Percentiles rank a stretch among this genome's conserved stretches.
These are phyloP conservation scores for Amanita brunnescens DNA, from an alignment of 768 basidiomycete genomes.

Conservation along the genomic window DNA sequence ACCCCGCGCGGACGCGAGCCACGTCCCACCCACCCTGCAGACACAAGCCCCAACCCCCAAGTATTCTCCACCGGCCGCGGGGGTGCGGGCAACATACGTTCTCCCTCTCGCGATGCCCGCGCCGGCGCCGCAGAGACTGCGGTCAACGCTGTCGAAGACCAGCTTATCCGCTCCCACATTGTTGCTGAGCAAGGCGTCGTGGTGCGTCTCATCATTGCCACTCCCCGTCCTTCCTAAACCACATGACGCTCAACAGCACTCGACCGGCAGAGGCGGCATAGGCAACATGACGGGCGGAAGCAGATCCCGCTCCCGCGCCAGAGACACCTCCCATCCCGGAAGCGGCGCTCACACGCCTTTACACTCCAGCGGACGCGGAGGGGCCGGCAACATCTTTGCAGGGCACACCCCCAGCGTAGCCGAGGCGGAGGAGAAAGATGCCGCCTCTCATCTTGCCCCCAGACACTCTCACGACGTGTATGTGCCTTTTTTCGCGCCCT, in stretches of 20 bases:
- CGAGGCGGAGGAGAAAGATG: constrained; percentile 19
- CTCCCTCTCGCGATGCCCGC: constrained; percentile 51
- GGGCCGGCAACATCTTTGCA: constrained; percentile 46
- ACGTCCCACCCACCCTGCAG: constrained; percentile 22
- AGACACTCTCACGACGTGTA: neutral
- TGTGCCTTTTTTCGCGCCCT: neutral
- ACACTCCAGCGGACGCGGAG: constrained; percentile 55
- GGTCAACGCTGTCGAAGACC: constrained; percentile 27
- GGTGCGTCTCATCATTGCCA: constrained; percentile 21
- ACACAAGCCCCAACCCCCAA: constrained; percentile 15
- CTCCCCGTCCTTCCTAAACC: neutral
- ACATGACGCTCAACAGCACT: constrained; percentile 26
- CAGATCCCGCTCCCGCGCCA: constrained; percentile 46
- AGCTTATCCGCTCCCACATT: constrained; percentile 28
- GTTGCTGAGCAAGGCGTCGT: constrained; percentile 21
- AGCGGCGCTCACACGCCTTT: constrained; percentile 11
- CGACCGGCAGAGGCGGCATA: constrained; percentile 54
- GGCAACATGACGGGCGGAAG: constrained; percentile 45
- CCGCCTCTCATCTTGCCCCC: constrained; percentile 3
- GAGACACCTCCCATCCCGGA: constrained; percentile 8
- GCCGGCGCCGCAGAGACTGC: constrained; percentile 1
- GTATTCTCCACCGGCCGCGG: constrained; percentile 63
- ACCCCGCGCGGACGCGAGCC: constrained; percentile 55
- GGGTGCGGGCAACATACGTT: constrained; percentile 79
- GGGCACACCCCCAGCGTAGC: constrained; percentile 21